Percentiles rank a stretch among this genome's conserved stretches.
phyloP scores from a whole-genome alignment of 2,329 filamentous ascomycete species.

The Diaporthe ampelina region DNA sequence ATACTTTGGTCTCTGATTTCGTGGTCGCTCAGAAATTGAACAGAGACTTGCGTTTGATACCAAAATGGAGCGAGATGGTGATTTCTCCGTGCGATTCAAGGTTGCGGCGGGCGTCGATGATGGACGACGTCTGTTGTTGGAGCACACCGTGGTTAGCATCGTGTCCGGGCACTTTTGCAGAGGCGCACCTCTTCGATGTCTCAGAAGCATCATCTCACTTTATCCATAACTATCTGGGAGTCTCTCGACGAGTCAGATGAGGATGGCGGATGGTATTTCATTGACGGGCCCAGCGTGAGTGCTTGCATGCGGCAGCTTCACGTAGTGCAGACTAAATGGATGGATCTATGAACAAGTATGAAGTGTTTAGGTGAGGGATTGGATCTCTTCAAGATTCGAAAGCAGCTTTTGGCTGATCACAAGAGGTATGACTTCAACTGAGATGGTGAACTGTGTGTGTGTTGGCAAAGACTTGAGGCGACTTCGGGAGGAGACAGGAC shows the following conservation, averaged over 20 bases:
- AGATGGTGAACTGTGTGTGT: background rate
- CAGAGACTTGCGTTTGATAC: slow-evolving; percentile 12
- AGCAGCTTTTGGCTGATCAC: background rate
- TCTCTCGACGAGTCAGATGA: background rate
- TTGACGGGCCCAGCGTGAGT: background rate
- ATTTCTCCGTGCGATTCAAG: slow-evolving; percentile 18
- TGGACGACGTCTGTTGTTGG: background rate
- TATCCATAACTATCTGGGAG: background rate
- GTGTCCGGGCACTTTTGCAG: background rate
- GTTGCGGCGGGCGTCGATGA: slow-evolving; percentile 19
- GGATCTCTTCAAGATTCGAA: background rate
- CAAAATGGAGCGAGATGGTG: slow-evolving; percentile 1
- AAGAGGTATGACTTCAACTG: background rate
- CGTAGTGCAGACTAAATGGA: background rate
- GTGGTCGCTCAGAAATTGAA: background rate
- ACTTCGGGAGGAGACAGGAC: background rate
- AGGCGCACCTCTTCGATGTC: background rate
- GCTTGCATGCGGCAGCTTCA: slow-evolving; percentile 17
- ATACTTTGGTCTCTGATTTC: no score
- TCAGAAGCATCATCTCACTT: slow-evolving; percentile 1
- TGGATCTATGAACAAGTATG: background rate
- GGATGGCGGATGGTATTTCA: background rate
- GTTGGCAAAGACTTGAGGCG: background rate
- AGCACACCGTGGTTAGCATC: background rate
- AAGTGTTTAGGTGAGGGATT: background rate